These are phyloP conservation scores for Penicillium sp. DNA, from an alignment of 2,329 filamentous ascomycete species.

Conservation along the genomic window DNA sequence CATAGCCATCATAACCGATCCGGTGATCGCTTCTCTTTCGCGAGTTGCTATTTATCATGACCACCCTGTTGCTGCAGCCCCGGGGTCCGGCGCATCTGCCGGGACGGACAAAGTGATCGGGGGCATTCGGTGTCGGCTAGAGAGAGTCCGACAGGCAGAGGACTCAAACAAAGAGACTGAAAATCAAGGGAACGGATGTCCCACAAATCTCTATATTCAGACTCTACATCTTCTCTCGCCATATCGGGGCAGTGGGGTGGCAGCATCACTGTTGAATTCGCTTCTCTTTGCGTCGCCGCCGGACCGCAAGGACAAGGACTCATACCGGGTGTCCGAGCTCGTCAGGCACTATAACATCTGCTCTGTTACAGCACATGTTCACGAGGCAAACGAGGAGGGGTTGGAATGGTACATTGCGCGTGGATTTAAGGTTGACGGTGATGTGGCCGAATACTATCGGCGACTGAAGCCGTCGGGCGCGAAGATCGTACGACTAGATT, in stretches of 20 bases:
- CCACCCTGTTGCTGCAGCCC: constrained; percentile 36
- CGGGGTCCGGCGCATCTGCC: constrained; percentile 21
- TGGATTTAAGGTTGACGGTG: constrained; percentile 54
- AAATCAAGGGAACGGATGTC: constrained; percentile 13
- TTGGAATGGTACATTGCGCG: constrained; percentile 61
- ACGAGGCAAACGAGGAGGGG: constrained; percentile 61
- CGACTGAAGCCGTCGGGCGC: constrained; percentile 58
- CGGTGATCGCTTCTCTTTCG: constrained; percentile 54
- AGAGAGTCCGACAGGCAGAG: constrained; percentile 31
- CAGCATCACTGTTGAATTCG: constrained; percentile 53
- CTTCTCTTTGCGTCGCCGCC: constrained; percentile 33
- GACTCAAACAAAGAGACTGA: constrained; percentile 2
- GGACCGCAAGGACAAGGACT: constrained; percentile 6
- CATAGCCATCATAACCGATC: constrained; percentile 58
- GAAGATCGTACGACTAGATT: constrained; percentile 48
- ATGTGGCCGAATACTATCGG: constrained; percentile 59
- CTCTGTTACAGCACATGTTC: constrained; percentile 62
- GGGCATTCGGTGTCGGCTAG: constrained; percentile 50
- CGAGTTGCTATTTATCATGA: constrained; percentile 61
- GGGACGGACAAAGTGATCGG: constrained; percentile 48
- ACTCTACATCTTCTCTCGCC: constrained; percentile 61
- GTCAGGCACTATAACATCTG: constrained; percentile 52
- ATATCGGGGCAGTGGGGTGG: constrained; percentile 59
- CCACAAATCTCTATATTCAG: constrained; percentile 59
- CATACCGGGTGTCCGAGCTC: constrained; percentile 33